phyloP scores from a whole-genome alignment of 192 early-diverging fungal species.

The Coemansia sp. region DNA sequence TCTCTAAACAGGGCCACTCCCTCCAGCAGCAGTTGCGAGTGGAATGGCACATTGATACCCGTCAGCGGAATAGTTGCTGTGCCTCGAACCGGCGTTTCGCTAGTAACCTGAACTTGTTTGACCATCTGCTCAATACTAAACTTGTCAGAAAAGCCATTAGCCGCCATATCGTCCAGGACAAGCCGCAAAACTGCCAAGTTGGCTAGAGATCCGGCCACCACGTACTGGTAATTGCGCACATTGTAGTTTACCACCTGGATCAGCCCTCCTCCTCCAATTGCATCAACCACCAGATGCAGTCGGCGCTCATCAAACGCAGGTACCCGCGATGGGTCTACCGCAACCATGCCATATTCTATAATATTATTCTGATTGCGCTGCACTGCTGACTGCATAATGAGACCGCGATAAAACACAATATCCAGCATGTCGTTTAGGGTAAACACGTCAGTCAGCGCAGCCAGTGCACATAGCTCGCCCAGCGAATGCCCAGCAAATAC shows the following conservation, averaged over 20 bases:
- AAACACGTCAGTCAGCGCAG: constrained; percentile 76
- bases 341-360: constrained; percentile 92
- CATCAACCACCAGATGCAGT: constrained; percentile 62
- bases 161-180: constrained; percentile 62
- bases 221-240: constrained; percentile 92
- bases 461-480: constrained; percentile 87
- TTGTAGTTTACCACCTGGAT: constrained; percentile 97
- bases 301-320: constrained; percentile 71
- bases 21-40: constrained; percentile 74
- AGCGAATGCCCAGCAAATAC: constrained; percentile 93
- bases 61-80: constrained; percentile 82
- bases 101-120: constrained; percentile 57
- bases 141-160: background rate
- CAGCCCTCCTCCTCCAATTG: constrained; percentile 74
- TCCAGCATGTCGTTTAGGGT: constrained; percentile 79
- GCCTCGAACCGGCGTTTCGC: constrained; percentile 71
- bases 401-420: constrained; percentile 91
- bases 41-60: constrained; percentile 95
- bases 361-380: constrained; percentile 70
- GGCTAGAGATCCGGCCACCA: constrained; percentile 79
- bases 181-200: constrained; percentile 81
- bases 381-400: constrained; percentile 96
- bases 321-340: constrained; percentile 85
- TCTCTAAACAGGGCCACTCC: constrained; percentile 86
- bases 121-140: constrained; percentile 63